Evolutionary conservation across 345 rosid genomes (phyloP).

Genomic region (Syzygium jambos): DNA sequence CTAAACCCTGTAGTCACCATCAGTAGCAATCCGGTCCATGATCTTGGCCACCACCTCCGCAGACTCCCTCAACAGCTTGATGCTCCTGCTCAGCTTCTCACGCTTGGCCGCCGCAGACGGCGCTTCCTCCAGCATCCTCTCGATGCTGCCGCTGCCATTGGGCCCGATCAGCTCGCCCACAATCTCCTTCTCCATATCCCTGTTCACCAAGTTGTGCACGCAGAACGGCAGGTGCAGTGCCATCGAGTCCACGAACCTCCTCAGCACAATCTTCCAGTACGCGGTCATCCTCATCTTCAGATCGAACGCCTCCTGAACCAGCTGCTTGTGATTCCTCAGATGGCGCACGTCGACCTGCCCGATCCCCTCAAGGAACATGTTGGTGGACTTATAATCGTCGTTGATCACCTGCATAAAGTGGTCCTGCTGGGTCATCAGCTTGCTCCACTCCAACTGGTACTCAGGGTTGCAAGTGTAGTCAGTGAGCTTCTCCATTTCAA

Average conservation of each 20-base stretch:
- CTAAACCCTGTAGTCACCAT: background rate
- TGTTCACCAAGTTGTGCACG: conserved; percentile 4
- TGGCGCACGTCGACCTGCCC: background rate
- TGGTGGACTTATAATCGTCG: background rate
- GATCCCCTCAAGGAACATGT: background rate
- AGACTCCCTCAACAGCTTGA: conserved; percentile 11
- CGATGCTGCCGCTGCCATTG: background rate
- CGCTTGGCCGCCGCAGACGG: conserved; percentile 12
- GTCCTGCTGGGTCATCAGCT: conserved; percentile 2
- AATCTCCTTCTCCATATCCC: conserved; percentile 11
- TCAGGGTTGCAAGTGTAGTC: conserved; percentile 28
- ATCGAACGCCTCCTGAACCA: conserved; percentile 11
- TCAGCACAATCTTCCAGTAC: conserved; percentile 18
- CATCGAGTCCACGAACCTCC: conserved; percentile 18
- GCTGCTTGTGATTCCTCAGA: background rate
- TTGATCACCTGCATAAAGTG: no score
- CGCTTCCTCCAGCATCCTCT: conserved; percentile 16
- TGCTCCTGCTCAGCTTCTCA: conserved; percentile 11
- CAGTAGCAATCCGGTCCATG: background rate
- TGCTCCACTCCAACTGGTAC: conserved; percentile 10
- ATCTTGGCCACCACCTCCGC: conserved; percentile 5
- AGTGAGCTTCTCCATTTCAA: conserved; percentile 28
- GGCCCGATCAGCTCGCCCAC: conserved; percentile 2
- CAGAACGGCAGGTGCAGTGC: conserved; percentile 6
- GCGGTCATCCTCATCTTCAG: conserved; percentile 17